Evolutionary conservation across 495 filamentous ascomycete genomes (phyloP), one percentile per base, ranked within the genome.

Genomic region (Cladorrhinum samala): DNA sequence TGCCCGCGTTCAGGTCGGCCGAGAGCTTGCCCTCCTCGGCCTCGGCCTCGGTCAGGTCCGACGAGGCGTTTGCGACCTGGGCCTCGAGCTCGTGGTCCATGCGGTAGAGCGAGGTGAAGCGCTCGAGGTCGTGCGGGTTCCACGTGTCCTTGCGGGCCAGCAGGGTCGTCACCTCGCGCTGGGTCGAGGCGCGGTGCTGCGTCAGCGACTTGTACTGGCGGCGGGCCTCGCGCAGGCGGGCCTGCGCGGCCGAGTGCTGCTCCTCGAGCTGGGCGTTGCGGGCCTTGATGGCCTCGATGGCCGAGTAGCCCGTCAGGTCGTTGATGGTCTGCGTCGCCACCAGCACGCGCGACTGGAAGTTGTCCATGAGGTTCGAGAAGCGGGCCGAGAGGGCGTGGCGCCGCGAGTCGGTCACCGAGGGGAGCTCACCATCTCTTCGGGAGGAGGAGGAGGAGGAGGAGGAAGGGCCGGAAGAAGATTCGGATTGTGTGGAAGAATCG

Each of bases 71-170:
- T n/a, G 75, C 69, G 52, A 96, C 91, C n/a, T 82, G 81, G 23
- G 92, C 87, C 62, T 98, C 93, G 61, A 96, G 91, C 58, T 87
- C 79, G 65, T 98, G 94, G 68, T 98, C 93, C 43, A 84, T 85
- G 13, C 93, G 81, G 71, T 97, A 96, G 21, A 98, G 80, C 6
- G 80, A 75, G 27, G 95, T 98, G 79, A 97, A 98, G 39, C 93
- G 85, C 66, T 98, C 93, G 21, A 98, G 80, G 73, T 98, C 93
- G 0, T 73, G 59, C 0, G 91, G 80, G 5, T 83, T 85, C 93
- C 93, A 98, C 19, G 84, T 85, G 65, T 95, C 87, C 68, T 98
- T 96, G 50, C 93, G 82, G 57, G 96, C 91, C 3, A 98, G 81
- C 20, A 98, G 82, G 30, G 87, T 84, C 40, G 95, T 96, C 8